Percentiles rank a stretch among this genome's conserved stretches.
phyloP scores from a whole-genome alignment of 2,329 filamentous ascomycete genomes.

The Teratosphaeriaceae sp. region DNA sequence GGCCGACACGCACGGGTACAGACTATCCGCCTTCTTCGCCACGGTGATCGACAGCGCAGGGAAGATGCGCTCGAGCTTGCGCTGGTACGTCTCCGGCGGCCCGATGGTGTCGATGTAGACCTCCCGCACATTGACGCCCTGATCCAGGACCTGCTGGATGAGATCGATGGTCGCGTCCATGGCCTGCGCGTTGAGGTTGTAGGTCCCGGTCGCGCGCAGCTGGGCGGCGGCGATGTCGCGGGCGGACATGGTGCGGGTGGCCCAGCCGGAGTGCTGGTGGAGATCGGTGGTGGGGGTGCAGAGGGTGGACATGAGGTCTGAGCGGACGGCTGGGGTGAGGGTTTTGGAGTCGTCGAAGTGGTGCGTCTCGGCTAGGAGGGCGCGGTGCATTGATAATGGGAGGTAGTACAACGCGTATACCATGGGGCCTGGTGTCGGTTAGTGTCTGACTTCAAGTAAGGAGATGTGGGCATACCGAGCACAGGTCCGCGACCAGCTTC shows the following conservation, averaged over 20 bases:
- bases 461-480: conserved; percentile 58
- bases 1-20: conserved; percentile 89
- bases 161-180: conserved; percentile 84
- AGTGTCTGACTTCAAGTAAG: conserved; percentile 15
- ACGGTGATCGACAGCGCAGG: conserved; percentile 54
- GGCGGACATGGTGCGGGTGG: conserved; percentile 72
- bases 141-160: conserved; percentile 67
- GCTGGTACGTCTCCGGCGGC: conserved; percentile 74
- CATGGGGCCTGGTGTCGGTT: conserved; percentile 48
- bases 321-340: conserved; percentile 72
- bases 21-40: conserved; percentile 73
- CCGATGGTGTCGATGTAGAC: conserved; percentile 96
- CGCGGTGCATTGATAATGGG: conserved; percentile 56
- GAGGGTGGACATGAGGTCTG: conserved; percentile 62
- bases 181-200: conserved; percentile 95
- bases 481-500: conserved; percentile 92
- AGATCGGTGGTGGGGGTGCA: conserved; percentile 59
- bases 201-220: conserved; percentile 56
- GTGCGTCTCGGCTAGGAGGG: conserved; percentile 70
- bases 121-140: conserved; percentile 75
- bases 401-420: conserved; percentile 67
- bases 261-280: conserved; percentile 69
- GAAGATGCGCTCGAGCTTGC: conserved; percentile 75
- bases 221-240: conserved; percentile 75
- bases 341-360: conserved; percentile 96